Evolutionary conservation across 495 filamentous ascomycete genomes (phyloP), one percentile per base, ranked within the genome.

Genomic region (Xylaria venustula): DNA sequence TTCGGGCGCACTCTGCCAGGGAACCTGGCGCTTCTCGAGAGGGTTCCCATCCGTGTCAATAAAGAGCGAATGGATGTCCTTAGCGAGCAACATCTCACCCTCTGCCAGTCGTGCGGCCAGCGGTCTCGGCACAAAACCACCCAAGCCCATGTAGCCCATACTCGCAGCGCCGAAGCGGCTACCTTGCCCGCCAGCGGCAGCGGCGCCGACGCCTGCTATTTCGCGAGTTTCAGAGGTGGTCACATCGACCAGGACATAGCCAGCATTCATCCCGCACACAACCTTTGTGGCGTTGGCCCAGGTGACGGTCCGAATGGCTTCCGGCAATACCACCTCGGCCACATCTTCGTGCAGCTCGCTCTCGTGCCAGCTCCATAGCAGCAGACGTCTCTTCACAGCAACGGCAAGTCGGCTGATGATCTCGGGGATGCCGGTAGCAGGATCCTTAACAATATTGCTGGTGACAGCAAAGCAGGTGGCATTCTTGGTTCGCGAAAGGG

Each of bases 121-220:
- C 7, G 94, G 95, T 65, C 92, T 92, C 12, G 94, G 94, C 26
- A 91, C 89, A 78, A 88, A 93, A 8, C 91, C 87, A 9, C 92
- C 92, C 67, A 98, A 87, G 2, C 92, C 93, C 80, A 98, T 94
- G 68, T 97, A 98, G 37, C 92, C 90, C 90, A 97, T 96, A 48
- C 83, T 79, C 54, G 83, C 71, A 25, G 83, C 73, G 11, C 83
- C 80, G 61, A 83, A 79, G 83, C 90, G 58, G 79, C 88, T 34
- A 76, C 86, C 74, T 86, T 89, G 69, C 1, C 85, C 83, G 0
- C 85, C 86, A 3, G 84, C 74, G 15, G 82, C 84, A 12, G 89
- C 88, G 26, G 85, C 85, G 15, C 91, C 91, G 0, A 91, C 87
- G 1, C 89, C 91, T 47, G 88, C 83, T 42, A 99, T 85, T 50